phyloP scores from a whole-genome alignment of 768 basidiomycete species.

The Punctularia strigosozonata region DNA sequence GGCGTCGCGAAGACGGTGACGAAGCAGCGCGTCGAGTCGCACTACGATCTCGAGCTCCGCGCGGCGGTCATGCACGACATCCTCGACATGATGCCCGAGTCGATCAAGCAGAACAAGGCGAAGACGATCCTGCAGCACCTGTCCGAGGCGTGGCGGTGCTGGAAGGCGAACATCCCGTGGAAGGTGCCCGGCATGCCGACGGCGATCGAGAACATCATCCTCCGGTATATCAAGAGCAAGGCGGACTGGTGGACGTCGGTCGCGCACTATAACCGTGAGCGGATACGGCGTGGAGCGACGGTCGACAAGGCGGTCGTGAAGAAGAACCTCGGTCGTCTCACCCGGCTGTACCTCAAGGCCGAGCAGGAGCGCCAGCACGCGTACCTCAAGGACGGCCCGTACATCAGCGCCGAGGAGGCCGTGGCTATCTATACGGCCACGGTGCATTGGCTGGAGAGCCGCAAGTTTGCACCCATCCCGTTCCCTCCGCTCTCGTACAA shows the following conservation, averaged over 20 bases:
- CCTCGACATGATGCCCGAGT: slow-evolving; percentile 99
- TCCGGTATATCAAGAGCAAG: slow-evolving; percentile 98
- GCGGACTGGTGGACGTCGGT: slow-evolving; percentile 99
- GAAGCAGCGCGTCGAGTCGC: slow-evolving; percentile 97
- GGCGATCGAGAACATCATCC: slow-evolving; percentile 97
- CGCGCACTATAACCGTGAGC: slow-evolving; percentile 96
- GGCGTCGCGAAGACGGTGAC: slow-evolving; percentile 97
- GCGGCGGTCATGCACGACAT: slow-evolving; percentile 99
- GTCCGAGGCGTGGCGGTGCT: slow-evolving; percentile 97
- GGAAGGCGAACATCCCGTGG: slow-evolving; percentile 98
- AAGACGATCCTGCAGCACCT: slow-evolving; percentile 98
- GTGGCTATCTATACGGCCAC: slow-evolving; percentile 98
- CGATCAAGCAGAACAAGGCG: slow-evolving; percentile 98
- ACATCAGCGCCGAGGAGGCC: slow-evolving; percentile 97
- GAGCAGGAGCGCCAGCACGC: slow-evolving; percentile 98
- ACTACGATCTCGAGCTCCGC: slow-evolving; percentile 93
- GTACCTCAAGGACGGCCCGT: slow-evolving; percentile 98
- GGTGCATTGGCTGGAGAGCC: slow-evolving; percentile 96
- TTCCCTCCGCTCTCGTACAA: slow-evolving; percentile 99
- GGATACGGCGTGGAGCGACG: slow-evolving; percentile 92
- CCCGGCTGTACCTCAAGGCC: slow-evolving; percentile 94
- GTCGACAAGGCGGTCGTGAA: slow-evolving; percentile 98
- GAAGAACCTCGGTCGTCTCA: slow-evolving; percentile 97
- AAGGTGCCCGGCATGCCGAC: slow-evolving; percentile 99
- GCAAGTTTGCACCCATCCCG: slow-evolving; percentile 97